These are phyloP conservation scores for Aspergillus hiratsukae DNA, from an alignment of 2,329 filamentous ascomycete genomes.

Conservation along the genomic window DNA sequence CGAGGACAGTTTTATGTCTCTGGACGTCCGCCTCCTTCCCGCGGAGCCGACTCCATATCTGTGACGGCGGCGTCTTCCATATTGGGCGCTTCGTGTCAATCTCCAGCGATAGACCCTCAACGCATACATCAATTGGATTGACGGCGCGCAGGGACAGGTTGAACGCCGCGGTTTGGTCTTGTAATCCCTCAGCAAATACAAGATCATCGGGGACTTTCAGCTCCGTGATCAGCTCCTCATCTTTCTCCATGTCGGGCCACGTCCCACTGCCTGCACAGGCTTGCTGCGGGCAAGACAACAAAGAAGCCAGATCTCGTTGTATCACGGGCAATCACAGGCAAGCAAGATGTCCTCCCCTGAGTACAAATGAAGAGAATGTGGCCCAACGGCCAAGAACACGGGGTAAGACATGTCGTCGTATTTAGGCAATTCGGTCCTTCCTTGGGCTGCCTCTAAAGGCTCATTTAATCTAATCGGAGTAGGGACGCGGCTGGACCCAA, in stretches of 20 bases:
- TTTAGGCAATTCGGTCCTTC: neutral
- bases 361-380: neutral
- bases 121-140: conserved; percentile 36
- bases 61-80: conserved; percentile 29
- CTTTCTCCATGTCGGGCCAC: neutral
- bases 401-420: neutral
- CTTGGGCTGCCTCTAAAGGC: neutral
- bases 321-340: neutral
- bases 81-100: conserved; percentile 30
- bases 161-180: conserved; percentile 11
- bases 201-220: conserved; percentile 8
- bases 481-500: neutral
- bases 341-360: neutral
- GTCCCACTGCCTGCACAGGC: neutral
- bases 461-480: neutral
- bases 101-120: conserved; percentile 30
- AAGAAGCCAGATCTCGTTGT: neutral
- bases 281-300: neutral
- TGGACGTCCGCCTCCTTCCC: conserved; percentile 17
- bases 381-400: neutral
- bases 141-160: conserved; percentile 40
- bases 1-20: conserved; percentile 50
- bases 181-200: conserved; percentile 3
- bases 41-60: conserved; percentile 29
- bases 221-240: neutral